Conservation (phyloP, 768 basidiomycete species). For the Infundibulicybe gibba region DNA sequence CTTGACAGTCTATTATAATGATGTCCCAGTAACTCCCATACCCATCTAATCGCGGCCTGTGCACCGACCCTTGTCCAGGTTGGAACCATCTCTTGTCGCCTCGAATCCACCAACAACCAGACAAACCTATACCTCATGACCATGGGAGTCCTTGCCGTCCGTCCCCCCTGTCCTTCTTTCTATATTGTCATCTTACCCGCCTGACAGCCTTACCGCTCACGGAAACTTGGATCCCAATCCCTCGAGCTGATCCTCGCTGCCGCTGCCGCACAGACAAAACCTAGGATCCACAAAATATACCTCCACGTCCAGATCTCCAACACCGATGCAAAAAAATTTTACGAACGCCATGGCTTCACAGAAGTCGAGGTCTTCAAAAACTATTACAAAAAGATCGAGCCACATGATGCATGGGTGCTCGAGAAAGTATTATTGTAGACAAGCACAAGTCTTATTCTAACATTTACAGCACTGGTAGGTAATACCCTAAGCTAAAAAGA, state of each 20-base stretch:
- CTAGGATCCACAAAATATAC: constrained; percentile 67
- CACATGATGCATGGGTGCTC: constrained; percentile 84
- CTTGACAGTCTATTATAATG: constrained; percentile 82
- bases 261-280: constrained; percentile 54
- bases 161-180: constrained; percentile 18
- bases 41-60: no score
- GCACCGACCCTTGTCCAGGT: constrained; percentile 34
- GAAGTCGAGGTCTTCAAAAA: constrained; percentile 61
- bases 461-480: no score
- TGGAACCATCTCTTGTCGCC: constrained; percentile 81
- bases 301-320: constrained; percentile 90
- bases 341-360: constrained; percentile 78
- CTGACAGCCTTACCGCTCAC: constrained; percentile 78
- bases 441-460: no score
- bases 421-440: constrained; percentile 37
- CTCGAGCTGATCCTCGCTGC: constrained; percentile 66
- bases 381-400: constrained; percentile 89
- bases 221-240: constrained; percentile 69
- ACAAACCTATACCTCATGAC: constrained; percentile 82
- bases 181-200: constrained; percentile 3
- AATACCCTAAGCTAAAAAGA: not conserved
- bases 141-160: constrained; percentile 85
- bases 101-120: constrained; percentile 63
- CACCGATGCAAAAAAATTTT: constrained; percentile 71
- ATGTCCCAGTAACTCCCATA: constrained; percentile 57